Evolutionary conservation across 495 filamentous ascomycete species (phyloP), one percentile per base, ranked within the genome.

Genomic region (Daldinia bambusicola): DNA sequence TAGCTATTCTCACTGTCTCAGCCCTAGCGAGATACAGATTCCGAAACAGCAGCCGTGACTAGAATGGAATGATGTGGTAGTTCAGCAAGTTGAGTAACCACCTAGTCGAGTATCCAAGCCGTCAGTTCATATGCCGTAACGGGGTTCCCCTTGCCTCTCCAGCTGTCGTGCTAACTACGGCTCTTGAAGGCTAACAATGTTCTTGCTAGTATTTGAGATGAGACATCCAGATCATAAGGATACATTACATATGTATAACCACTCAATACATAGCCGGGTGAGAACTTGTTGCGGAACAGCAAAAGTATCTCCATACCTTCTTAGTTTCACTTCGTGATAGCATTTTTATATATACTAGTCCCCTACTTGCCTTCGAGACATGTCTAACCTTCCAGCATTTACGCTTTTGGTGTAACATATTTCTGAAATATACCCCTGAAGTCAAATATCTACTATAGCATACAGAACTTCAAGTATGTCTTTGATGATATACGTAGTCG

Each of bases 11-110:
- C 41, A n/a, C 1, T 41, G 43, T 50, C 41, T 63, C 41, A 69
- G 59, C 52, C 52, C 43, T 69, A 40, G 41, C 34, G 45, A 69
- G 41, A 34, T 63, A 50, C 30, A 38, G 0, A 51, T 57, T 38
- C 51, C 18, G 18, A 68, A 55, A 62, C n/a, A 20, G 16, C 32
- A 16, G 38, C 56, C 20, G 32, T 62, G 30, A 57, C 51, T 50
- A 57, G 22, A 48, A 20, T 31, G 16, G 43, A 36, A 18, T 2
- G 4, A 26, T 26, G 13, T 56, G 9, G 63, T 57, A 41, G 50
- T 26, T 43, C 5, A 48, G 32, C 12, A 50, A 38, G 12, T 32
- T 26, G 40, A 40, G 65, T 61, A 45, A 55, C 56, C 32, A 37
- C 48, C 22, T 5, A 48, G 32, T 61, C 50, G 36, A 32, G 16